These are phyloP conservation scores for Austroboletus niveus DNA, from an alignment of 1,284 basidiomycete genomes.

Conservation along the genomic window DNA sequence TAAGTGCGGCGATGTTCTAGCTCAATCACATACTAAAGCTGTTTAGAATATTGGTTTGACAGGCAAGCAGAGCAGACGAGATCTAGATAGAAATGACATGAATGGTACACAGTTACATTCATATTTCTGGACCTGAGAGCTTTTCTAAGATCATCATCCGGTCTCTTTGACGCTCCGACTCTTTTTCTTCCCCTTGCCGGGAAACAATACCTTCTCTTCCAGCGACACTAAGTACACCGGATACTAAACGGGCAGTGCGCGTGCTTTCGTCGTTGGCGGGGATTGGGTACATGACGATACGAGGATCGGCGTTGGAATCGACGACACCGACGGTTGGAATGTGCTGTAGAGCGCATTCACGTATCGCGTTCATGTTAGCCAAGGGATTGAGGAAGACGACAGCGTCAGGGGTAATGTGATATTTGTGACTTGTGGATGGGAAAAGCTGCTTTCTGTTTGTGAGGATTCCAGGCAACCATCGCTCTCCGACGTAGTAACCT, in stretches of 20 bases:
- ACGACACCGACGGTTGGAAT: constrained; percentile 89
- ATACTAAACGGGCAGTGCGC: constrained; percentile 87
- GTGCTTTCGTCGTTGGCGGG: constrained; percentile 96
- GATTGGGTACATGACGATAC: constrained; percentile 97
- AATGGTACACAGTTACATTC: constrained; percentile 21
- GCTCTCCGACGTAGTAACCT: constrained; percentile 82
- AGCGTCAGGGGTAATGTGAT: constrained; percentile 79
- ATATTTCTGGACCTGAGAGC: constrained; percentile 24
- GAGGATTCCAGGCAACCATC: constrained; percentile 93
- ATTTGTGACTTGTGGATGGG: constrained; percentile 56
- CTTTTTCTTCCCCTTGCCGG: constrained; percentile 17
- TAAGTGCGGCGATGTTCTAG: constrained; percentile 42
- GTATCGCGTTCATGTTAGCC: constrained; percentile 79
- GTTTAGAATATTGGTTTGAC: constrained; percentile 64
- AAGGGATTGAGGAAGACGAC: constrained; percentile 89
- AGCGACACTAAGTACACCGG: constrained; percentile 89
- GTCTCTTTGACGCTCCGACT: constrained; percentile 23
- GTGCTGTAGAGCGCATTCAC: constrained; percentile 81
- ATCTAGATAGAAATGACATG: constrained; percentile 27
- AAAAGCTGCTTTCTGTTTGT: constrained; percentile 88
- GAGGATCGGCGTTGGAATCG: constrained; percentile 95
- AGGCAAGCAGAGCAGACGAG: constrained; percentile 49
- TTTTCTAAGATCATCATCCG: constrained; percentile 29
- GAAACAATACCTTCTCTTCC: constrained; percentile 76
- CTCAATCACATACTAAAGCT: constrained; percentile 8